Percentiles rank a stretch among this genome's conserved stretches.
phyloP scores from a whole-genome alignment of 768 basidiomycete species.

The Kwoniella dejecticola region DNA sequence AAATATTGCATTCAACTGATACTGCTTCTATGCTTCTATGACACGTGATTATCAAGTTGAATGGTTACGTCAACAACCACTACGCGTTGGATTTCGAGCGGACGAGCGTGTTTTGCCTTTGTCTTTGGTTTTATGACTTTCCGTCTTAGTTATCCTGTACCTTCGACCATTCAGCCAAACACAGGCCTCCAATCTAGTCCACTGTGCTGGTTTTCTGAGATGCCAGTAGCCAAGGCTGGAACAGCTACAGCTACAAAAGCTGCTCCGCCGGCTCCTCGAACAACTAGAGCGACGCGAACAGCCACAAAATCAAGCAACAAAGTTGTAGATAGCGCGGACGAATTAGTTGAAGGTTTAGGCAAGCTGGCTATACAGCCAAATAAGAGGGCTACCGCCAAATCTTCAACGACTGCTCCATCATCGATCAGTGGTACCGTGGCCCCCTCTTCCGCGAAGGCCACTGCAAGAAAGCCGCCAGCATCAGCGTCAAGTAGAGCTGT shows the following conservation, averaged over 20 bases:
- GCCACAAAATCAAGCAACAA: slow-evolving; percentile 1
- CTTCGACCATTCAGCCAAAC: no score
- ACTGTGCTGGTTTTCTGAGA: background rate
- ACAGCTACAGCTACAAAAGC: slow-evolving; percentile 1
- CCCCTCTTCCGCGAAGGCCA: no score
- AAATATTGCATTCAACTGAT: no score
- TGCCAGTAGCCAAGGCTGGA: background rate
- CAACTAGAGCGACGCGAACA: background rate
- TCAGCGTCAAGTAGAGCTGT: slow-evolving; percentile 5
- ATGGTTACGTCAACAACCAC: slow-evolving; percentile 1
- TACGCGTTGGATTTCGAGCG: no score
- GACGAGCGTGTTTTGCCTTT: no score
- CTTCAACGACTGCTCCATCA: background rate
- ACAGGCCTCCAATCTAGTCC: no score
- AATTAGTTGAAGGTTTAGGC: slow-evolving; percentile 17
- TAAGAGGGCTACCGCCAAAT: background rate
- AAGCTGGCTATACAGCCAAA: slow-evolving; percentile 8
- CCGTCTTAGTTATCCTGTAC: no score
- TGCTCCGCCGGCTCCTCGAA: background rate
- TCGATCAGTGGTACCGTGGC: no score
- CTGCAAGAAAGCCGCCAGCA: background rate
- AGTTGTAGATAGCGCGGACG: slow-evolving; percentile 4
- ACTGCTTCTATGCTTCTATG: no score
- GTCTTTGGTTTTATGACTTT: background rate
- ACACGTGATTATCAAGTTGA: slow-evolving; percentile 8